phyloP scores from a whole-genome alignment of 2,329 filamentous ascomycete genomes.

The Beauveria pseudobassiana region DNA sequence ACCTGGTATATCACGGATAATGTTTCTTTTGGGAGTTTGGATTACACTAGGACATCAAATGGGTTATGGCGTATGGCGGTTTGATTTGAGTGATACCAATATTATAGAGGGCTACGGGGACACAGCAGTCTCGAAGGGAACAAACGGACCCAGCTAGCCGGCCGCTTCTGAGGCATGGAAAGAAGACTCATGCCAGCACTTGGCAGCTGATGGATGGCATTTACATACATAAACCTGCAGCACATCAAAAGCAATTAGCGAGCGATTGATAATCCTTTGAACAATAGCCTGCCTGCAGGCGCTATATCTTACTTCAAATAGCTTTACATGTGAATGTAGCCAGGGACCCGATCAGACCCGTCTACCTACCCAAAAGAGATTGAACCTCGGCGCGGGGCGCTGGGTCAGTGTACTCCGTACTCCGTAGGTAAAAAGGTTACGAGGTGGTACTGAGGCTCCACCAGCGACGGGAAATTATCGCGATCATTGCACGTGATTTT shows the following conservation, averaged over 20 bases:
- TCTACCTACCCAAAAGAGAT: constrained; percentile 3
- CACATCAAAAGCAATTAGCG: constrained; percentile 6
- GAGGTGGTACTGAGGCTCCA: not conserved
- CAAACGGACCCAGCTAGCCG: constrained; percentile 9
- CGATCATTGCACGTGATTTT: constrained; percentile 6
- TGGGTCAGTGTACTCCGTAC: not conserved
- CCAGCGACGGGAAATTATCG: not conserved
- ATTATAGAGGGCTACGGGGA: constrained; percentile 9
- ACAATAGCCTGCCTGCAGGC: not conserved
- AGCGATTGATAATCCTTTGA: constrained; percentile 5
- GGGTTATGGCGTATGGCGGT: constrained; percentile 8
- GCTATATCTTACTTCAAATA: not conserved
- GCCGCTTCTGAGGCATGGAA: constrained; percentile 1
- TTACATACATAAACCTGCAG: constrained; percentile 1
- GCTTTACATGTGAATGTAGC: constrained; percentile 3
- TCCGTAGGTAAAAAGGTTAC: too few species aligned
- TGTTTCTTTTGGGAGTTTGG: constrained; percentile 12
- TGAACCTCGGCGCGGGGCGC: constrained; percentile 4
- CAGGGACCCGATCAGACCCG: not conserved
- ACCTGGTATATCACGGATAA: not conserved
- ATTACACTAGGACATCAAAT: constrained; percentile 3
- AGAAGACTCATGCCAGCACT: not conserved
- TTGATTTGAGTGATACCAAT: constrained; percentile 11
- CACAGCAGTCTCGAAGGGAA: constrained; percentile 9
- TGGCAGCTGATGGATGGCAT: constrained; percentile 7